Base-by-base conservation (phyloP, 2,329 filamentous ascomycete species). In the Didymellaceae sp. region DNA sequence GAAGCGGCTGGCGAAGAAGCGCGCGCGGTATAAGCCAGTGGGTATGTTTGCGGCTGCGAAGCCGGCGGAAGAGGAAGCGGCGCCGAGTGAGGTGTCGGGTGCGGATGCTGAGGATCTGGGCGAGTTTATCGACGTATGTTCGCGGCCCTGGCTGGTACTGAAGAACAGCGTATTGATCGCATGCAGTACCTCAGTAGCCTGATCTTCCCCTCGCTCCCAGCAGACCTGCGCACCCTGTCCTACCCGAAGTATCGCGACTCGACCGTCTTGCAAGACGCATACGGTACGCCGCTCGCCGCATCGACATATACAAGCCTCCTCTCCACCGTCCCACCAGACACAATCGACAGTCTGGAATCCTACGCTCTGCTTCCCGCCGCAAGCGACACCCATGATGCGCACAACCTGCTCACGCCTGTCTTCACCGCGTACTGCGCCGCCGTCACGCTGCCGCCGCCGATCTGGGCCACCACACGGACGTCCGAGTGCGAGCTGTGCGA, bases 401-500 rank as follows among this genome's bases (percentile, higher is more conserved):
- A 75, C 48, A 66, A 78, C 32, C 85, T 94, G 63, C 77, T 93
- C 11, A 75, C 80, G 0, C 85, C 86, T 0, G 74, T 88, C 0
- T 67, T 94, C 1, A 80, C 80, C 1, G 74, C 81, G 1, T 94
- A 90, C 73, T 75, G 91, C 10, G 68, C 74, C 0, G 68, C 79
- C 1, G 75, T 81, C 7, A 84, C 82, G 1, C 77, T 84, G 0
- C 75, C 87, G 0, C 89, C 90, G 0, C 87, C 88, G 0, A 77
- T 84, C 6, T 87, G 86, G 63, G 74, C 76, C 1, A 75, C 78
- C 0, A 88, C 86, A 1, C 80, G 82, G 18, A 80, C 73, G 1
- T 34, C 58, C 0, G 62, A 57, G 5, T 96, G 91, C 72, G 91
- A 96, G 75, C 82, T 95, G 18, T 95, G 90, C 70, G 82, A 78